Evolutionary conservation across 2,329 filamentous ascomycete genomes (phyloP), one percentile per base, ranked within the genome.

Genomic region (Fusarium odoratissimum): DNA sequence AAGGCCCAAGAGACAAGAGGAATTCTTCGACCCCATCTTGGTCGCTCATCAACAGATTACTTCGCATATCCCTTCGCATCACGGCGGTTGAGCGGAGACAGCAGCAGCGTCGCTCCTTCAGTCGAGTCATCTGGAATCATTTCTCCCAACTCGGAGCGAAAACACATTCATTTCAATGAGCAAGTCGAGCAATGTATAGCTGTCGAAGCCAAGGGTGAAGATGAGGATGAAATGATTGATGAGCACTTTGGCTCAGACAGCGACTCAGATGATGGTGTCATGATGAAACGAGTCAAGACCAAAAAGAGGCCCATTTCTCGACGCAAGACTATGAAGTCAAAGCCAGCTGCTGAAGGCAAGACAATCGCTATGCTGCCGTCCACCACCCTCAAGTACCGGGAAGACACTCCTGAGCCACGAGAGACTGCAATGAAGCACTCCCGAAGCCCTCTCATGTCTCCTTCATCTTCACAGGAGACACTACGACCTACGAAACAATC

Each of bases 121-220:
- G 86, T 87, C 16, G 87, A 90, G 12, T 92, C 93, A 0, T 97
- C 95, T 1, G 93, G 92, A n/a, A 73, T 89, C 19, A 76, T 86
- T 82, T 86, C 91, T 79, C 82, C 94, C 65, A 83, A 89, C 84
- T 82, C 89, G 12, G 91, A 92, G 77, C 89, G 91, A 77, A 95
- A 91, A 68, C 95, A 97, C 80, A 98, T 99, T 73, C 94, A 97
- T 78, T 99, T 99, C 82, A 96, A 98, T 79, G 93, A 98, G 79
- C 93, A 95, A 83, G 96, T 99, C 5, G 92, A 95, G 80, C 95
- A 98, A 80, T 98, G 95, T 80, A 98, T 98, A 73, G 96, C 96
- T 12, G 90, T 99, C 37, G 95, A 98, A 38, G 88, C 91, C 75
- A 97, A 97, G 83, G 91, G 93, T 72, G 91, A 92, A 30, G 90